Evolutionary conservation across 495 filamentous ascomycete genomes (phyloP).

Genomic region (Aspergillus heteromorphus): DNA sequence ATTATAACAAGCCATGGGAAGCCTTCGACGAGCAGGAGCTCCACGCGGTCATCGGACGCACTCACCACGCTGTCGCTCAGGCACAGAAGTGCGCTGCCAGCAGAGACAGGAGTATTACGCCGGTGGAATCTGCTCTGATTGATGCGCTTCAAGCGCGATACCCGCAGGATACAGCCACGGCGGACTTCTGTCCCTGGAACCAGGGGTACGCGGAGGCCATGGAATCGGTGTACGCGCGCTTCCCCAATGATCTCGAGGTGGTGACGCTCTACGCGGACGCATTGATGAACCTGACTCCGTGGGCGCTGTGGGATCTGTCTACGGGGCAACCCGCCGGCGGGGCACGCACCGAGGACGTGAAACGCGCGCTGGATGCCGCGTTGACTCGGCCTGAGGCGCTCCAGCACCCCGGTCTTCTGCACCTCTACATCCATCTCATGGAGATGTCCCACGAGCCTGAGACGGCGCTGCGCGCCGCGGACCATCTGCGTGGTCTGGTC

Average conservation of each 20-base stretch:
- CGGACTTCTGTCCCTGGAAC: constrained; percentile 49
- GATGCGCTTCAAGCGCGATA: not conserved
- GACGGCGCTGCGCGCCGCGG: constrained; percentile 48
- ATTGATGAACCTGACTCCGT: constrained; percentile 64
- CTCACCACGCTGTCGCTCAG: not conserved
- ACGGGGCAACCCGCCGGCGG: constrained; percentile 50
- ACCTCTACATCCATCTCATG: constrained; percentile 69
- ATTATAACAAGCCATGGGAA: constrained; percentile 69
- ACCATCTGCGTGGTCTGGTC: constrained; percentile 55
- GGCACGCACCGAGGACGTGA: constrained; percentile 54
- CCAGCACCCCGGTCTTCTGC: constrained; percentile 57
- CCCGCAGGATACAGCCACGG: not conserved
- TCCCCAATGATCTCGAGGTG: constrained; percentile 55
- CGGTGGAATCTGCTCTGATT: not conserved
- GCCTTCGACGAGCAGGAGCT: constrained; percentile 1
- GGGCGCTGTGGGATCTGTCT: constrained; percentile 58
- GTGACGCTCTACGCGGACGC: constrained; percentile 58
- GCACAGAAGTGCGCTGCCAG: not conserved
- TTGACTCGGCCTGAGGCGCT: constrained; percentile 38
- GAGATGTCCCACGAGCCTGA: constrained; percentile 66
- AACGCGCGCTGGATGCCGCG: constrained; percentile 47
- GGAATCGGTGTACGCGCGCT: constrained; percentile 47
- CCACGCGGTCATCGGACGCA: not conserved
- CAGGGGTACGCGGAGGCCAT: constrained; percentile 56
- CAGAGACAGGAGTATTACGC: too few species aligned